Evolutionary conservation across 371 early-diverging fungal species (phyloP).

Genomic region (Smittium mucronatum): DNA sequence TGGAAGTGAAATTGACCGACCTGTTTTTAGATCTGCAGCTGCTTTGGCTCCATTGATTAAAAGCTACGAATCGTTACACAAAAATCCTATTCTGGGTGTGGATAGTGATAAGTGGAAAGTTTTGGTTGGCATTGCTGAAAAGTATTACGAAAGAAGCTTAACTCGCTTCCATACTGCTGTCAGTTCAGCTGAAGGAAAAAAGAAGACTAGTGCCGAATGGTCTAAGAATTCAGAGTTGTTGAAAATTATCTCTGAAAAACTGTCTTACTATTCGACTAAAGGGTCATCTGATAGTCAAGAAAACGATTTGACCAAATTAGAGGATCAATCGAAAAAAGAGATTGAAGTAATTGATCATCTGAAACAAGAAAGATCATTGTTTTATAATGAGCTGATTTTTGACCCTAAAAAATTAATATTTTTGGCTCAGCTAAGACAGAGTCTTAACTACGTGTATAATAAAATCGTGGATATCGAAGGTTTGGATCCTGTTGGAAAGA

Average conservation of each 20-base stretch:
- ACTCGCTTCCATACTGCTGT: constrained; percentile 45
- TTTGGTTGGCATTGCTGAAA: constrained; percentile 19
- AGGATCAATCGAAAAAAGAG: constrained; percentile 40
- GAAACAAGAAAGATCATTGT: constrained; percentile 65
- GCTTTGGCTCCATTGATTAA: constrained; percentile 29
- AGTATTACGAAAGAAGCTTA: constrained; percentile 64
- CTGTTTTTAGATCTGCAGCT: constrained; percentile 32
- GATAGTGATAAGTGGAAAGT: constrained; percentile 41
- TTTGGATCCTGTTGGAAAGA: background rate
- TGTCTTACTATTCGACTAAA: constrained; percentile 12
- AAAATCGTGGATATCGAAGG: constrained; percentile 17
- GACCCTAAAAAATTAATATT: constrained; percentile 60
- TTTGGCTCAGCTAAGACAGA: constrained; percentile 66
- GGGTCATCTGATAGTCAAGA: background rate
- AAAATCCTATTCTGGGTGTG: constrained; percentile 15
- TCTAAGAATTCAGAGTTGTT: constrained; percentile 57
- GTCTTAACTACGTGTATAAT: constrained; percentile 42
- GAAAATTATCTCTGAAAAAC: constrained; percentile 24
- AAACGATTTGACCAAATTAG: background rate
- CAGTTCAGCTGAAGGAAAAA: constrained; percentile 26
- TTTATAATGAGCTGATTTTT: constrained; percentile 66
- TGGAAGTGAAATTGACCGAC: constrained; percentile 24
- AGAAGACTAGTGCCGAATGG: constrained; percentile 60
- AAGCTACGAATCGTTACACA: constrained; percentile 39
- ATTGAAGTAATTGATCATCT: constrained; percentile 57